Conservation (phyloP, 805 yeast species). For the Yamadazyma paraphyllophila region DNA sequence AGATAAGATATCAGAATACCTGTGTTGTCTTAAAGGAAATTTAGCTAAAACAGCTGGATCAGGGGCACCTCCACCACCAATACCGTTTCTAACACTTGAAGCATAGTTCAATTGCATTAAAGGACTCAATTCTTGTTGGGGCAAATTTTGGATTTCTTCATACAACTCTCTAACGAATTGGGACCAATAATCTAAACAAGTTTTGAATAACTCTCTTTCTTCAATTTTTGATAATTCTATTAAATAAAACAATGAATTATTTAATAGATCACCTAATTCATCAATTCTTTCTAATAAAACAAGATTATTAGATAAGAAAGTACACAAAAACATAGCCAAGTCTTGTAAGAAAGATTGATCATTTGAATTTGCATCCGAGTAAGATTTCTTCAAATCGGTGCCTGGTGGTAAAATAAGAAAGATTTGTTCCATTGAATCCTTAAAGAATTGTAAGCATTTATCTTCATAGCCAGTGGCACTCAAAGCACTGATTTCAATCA, state of each 20-base stretch:
- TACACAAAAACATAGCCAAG: slow-evolving; percentile 87
- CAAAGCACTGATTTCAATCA: slow-evolving; percentile 84
- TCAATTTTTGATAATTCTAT: slow-evolving; percentile 85
- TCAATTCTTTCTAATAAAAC: slow-evolving; percentile 55
- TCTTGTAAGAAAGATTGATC: slow-evolving; percentile 96
- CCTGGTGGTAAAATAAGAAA: slow-evolving; percentile 66
- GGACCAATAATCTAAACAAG: slow-evolving; percentile 93
- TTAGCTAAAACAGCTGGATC: slow-evolving; percentile 76
- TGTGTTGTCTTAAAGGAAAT: slow-evolving; percentile 82
- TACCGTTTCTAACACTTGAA: slow-evolving; percentile 32
- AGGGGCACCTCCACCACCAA: slow-evolving; percentile 72
- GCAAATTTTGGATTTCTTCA: slow-evolving; percentile 80
- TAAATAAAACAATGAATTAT: slow-evolving; percentile 76
- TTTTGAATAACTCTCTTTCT: slow-evolving; percentile 94
- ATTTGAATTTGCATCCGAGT: slow-evolving; percentile 68
- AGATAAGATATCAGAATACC: slow-evolving; percentile 74
- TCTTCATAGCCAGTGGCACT: slow-evolving; percentile 49
- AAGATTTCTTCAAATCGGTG: slow-evolving; percentile 69
- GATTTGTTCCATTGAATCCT: slow-evolving; percentile 69
- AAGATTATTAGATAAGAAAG: slow-evolving; percentile 77
- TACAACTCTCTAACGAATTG: slow-evolving; percentile 78
- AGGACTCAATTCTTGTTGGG: slow-evolving; percentile 70
- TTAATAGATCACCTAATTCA: slow-evolving; percentile 51
- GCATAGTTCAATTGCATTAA: slow-evolving; percentile 63
- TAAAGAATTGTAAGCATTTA: slow-evolving; percentile 68